phyloP scores from a whole-genome alignment of 805 yeast species.

The Ogataea salicorniae region DNA sequence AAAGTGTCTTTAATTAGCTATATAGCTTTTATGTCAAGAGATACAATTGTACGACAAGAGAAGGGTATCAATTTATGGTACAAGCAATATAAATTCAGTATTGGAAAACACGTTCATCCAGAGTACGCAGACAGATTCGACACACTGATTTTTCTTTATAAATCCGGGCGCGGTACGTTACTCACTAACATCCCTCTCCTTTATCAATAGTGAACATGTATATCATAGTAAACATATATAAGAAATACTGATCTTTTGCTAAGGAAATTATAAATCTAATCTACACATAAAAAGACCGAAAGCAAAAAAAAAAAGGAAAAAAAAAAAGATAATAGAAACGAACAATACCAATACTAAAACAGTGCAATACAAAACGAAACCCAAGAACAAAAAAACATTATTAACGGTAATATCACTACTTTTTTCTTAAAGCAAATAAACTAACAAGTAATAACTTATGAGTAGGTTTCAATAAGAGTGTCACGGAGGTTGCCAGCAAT shows the following conservation, averaged over 20 bases:
- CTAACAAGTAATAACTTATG: conserved; percentile 33
- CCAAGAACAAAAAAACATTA: not conserved
- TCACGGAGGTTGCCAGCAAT: conserved; percentile 83
- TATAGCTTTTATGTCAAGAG: not conserved
- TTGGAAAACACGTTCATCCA: too few species aligned
- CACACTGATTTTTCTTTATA: too few species aligned
- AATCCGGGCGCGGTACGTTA: too few species aligned
- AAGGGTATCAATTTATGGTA: too few species aligned
- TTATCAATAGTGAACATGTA: too few species aligned
- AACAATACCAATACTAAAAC: not conserved
- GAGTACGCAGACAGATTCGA: too few species aligned
- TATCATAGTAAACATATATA: not conserved
- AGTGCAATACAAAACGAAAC: not conserved
- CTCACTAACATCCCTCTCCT: too few species aligned
- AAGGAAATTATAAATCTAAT: not conserved
- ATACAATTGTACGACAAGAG: too few species aligned
- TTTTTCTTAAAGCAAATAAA: too few species aligned
- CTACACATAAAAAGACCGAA: conserved; percentile 1
- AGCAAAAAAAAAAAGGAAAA: not conserved
- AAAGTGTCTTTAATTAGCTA: not conserved
- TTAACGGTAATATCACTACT: too few species aligned
- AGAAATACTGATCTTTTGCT: not conserved
- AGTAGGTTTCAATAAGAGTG: conserved; percentile 87
- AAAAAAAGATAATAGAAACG: not conserved
- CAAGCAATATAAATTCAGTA: too few species aligned